These are phyloP conservation scores for Cutaneotrichosporon cyanovorans DNA, from an alignment of 1,284 basidiomycete genomes.

Conservation along the genomic window DNA sequence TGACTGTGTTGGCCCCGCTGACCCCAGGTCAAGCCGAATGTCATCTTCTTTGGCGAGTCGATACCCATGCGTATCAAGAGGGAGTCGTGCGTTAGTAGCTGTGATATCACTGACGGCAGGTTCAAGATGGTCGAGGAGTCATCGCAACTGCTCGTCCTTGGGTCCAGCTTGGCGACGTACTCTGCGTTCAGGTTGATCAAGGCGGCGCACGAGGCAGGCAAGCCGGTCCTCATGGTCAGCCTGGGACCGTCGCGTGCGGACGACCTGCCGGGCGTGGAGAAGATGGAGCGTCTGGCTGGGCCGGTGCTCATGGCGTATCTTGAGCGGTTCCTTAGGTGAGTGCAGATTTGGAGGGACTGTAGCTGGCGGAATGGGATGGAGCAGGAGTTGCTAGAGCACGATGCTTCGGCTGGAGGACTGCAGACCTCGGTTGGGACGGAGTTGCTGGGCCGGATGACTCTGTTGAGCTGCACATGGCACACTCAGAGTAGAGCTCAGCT, in stretches of 20 bases:
- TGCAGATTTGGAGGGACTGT: background rate
- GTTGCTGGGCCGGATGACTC: too few species aligned
- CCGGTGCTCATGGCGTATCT: slow-evolving; percentile 57
- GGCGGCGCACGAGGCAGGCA: slow-evolving; percentile 63
- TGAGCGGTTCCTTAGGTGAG: slow-evolving; percentile 37
- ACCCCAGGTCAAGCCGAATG: slow-evolving; percentile 60
- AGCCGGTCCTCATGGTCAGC: slow-evolving; percentile 73
- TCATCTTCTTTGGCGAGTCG: slow-evolving; percentile 81
- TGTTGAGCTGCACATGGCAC: too few species aligned
- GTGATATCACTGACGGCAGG: slow-evolving; percentile 44
- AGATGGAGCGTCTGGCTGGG: slow-evolving; percentile 66
- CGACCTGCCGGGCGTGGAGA: slow-evolving; percentile 60
- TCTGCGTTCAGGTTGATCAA: slow-evolving; percentile 81
- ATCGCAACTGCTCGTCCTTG: slow-evolving; percentile 67
- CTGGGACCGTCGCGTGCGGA: slow-evolving; percentile 80
- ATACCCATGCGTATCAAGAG: slow-evolving; percentile 58
- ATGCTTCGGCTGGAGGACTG: too few species aligned
- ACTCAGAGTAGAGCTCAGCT: too few species aligned
- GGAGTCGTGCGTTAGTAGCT: slow-evolving; percentile 56
- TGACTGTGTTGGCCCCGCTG: background rate
- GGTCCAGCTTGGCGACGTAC: slow-evolving; percentile 84
- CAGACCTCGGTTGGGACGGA: too few species aligned
- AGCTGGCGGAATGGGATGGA: background rate
- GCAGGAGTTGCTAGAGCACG: too few species aligned
- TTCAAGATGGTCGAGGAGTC: slow-evolving; percentile 56